Base-by-base conservation (phyloP, 306 rosid genomes). In the Sindora glabra region DNA sequence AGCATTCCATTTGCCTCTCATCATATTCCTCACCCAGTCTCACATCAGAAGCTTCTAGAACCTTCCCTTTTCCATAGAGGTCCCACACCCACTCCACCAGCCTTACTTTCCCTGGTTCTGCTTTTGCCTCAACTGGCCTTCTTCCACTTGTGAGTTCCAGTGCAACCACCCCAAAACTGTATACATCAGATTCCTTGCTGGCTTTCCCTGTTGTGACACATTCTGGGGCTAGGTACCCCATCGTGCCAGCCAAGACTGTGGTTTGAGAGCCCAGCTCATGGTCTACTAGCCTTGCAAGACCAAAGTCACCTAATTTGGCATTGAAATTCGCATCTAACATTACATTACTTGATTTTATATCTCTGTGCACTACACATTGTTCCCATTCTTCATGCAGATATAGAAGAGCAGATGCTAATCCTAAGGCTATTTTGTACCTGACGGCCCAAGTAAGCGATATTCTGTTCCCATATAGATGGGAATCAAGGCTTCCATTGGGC, bases 361-460 rank as follows among this genome's bases (percentile, higher is more conserved):
- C 96, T 62, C 94, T 80, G 45, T 88, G 96, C 11, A 88, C 87
- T 9, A 88, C 90, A 56, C 87, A 88, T 55, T 85, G 94, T 53
- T 88, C 90, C 86, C 96, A 82, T 50, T 88, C 96, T 67, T 88
- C 90, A 27, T 88, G 94, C 49, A 85, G 89, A 23, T 88, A 84
- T 6, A 88, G 63, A 11, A 88, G 63, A 1, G 96, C 45, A 6
- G 88, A 82, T 29, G 90, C 84, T 49, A 88, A 61, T 5, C 94
- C 94, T 10, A 76, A 51, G 6, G 86, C 86, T 39, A 88, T 62
- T 45, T 82, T 88, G 73, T 76, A 52, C 74, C 96, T 82, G 11
- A 69, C 21, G 0, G 27, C 12, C 96, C 94, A 88, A 37, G 63
- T 47, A 16, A 88, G 79, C 17, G 56, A 47, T 3, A 38, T 50